Evolutionary conservation across 2,329 filamentous ascomycete species (phyloP).

Genomic region (Claviceps sp.): DNA sequence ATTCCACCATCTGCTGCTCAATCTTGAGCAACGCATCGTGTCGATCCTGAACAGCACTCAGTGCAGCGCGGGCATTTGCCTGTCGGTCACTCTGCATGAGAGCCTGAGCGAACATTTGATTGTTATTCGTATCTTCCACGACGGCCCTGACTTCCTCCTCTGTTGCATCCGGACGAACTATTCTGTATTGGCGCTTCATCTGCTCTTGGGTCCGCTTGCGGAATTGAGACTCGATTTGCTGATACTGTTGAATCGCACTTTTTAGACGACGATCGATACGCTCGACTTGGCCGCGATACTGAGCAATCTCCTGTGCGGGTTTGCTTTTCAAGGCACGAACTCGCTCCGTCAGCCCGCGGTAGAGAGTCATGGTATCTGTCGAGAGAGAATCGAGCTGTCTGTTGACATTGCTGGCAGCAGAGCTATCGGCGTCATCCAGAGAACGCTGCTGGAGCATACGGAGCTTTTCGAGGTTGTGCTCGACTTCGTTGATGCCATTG

Average conservation of each 20-base stretch:
- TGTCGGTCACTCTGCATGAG: slow-evolving; percentile 69
- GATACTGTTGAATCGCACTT: slow-evolving; percentile 68
- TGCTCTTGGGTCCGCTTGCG: slow-evolving; percentile 69
- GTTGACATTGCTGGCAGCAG: slow-evolving; percentile 49
- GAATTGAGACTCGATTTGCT: slow-evolving; percentile 67
- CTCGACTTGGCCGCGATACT: slow-evolving; percentile 69
- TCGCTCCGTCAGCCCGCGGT: slow-evolving; percentile 65
- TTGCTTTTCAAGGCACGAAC: slow-evolving; percentile 74
- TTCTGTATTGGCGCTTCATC: slow-evolving; percentile 79
- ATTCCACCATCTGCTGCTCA: slow-evolving; percentile 75
- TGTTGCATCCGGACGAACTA: slow-evolving; percentile 69
- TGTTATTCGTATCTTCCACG: slow-evolving; percentile 62
- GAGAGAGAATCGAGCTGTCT: slow-evolving; percentile 60
- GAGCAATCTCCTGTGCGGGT: slow-evolving; percentile 57
- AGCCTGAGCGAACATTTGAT: slow-evolving; percentile 80
- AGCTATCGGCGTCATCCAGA: slow-evolving; percentile 63
- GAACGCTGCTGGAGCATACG: slow-evolving; percentile 56
- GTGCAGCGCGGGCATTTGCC: slow-evolving; percentile 66
- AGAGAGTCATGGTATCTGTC: slow-evolving; percentile 69
- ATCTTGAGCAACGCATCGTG: slow-evolving; percentile 86
- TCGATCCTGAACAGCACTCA: slow-evolving; percentile 68
- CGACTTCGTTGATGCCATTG: slow-evolving; percentile 60
- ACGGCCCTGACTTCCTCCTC: slow-evolving; percentile 63
- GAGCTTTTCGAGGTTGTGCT: slow-evolving; percentile 58
- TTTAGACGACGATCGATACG: slow-evolving; percentile 70